Evolutionary conservation across 1,284 basidiomycete species (phyloP).

Genomic region (Papiliotrema flavescens): DNA sequence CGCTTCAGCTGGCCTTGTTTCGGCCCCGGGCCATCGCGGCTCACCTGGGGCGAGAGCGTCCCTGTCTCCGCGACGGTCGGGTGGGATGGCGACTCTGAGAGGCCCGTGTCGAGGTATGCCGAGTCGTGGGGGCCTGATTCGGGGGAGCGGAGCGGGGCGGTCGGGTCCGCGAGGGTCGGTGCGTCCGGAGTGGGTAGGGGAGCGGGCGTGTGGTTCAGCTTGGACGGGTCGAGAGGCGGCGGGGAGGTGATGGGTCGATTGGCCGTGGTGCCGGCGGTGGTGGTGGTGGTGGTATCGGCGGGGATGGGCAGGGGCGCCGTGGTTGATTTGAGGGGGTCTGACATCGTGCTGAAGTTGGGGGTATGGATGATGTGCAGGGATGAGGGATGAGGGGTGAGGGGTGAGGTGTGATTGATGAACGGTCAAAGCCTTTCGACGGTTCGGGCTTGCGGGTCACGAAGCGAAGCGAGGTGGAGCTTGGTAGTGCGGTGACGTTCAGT

Average conservation of each 20-base stretch:
- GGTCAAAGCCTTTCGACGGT: too few relatives aligned
- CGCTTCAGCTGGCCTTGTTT: slow-evolving; percentile 38
- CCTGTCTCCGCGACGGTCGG: slow-evolving; percentile 47
- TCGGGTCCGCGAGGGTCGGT: slow-evolving; percentile 5
- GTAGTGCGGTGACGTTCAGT: too few relatives aligned
- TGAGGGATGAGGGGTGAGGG: too few relatives aligned
- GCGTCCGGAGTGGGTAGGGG: slow-evolving; percentile 20
- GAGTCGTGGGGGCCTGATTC: slow-evolving; percentile 17
- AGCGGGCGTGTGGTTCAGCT: slow-evolving; percentile 40
- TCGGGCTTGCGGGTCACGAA: too few relatives aligned
- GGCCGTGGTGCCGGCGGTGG: not conserved
- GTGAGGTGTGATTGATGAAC: too few relatives aligned
- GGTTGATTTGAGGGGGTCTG: not conserved
- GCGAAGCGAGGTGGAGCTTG: too few relatives aligned
- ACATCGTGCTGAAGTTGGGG: too few relatives aligned
- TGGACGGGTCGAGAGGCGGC: slow-evolving; percentile 37
- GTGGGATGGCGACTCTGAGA: slow-evolving; percentile 24
- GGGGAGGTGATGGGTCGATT: too few relatives aligned
- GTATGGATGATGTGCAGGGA: too few relatives aligned
- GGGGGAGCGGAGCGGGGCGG: slow-evolving; percentile 18
- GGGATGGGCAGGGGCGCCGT: slow-evolving; percentile 1
- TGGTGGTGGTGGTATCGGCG: not conserved
- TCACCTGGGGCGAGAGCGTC: slow-evolving; percentile 2
- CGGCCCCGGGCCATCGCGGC: slow-evolving; percentile 22
- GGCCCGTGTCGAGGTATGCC: slow-evolving; percentile 31